These are phyloP conservation scores for Rheum nobile DNA, from an alignment of 148 eudicot genomes.

Conservation along the genomic window DNA sequence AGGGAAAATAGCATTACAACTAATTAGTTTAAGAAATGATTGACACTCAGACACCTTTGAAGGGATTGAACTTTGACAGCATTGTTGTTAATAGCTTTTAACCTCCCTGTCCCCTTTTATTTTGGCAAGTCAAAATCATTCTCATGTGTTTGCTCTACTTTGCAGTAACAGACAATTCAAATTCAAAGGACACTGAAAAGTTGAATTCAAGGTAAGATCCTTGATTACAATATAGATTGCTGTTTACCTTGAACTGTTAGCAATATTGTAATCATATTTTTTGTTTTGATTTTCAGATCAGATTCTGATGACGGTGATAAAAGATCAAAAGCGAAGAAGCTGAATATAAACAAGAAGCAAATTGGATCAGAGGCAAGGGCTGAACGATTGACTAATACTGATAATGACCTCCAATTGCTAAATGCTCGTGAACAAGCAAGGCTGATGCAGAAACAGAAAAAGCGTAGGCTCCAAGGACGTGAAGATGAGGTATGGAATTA, in stretches of 20 bases:
- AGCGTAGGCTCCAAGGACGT: constrained; percentile 77
- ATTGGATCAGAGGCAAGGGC: constrained; percentile 90
- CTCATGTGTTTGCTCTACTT: neutral
- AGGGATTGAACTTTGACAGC: neutral
- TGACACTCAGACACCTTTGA: neutral
- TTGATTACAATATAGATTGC: neutral
- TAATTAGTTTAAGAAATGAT: neutral
- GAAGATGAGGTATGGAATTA: constrained; percentile 70
- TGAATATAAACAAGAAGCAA: constrained; percentile 76
- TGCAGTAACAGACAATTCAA: constrained; percentile 30
- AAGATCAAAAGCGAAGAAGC: constrained; percentile 50
- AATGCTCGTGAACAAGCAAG: constrained; percentile 56
- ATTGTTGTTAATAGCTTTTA: neutral
- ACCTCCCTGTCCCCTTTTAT: neutral
- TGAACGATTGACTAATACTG: constrained; percentile 72
- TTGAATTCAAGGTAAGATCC: constrained; percentile 44
- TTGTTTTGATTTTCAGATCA: constrained; percentile 29
- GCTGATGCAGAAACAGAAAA: constrained; percentile 71
- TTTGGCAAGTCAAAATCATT: neutral
- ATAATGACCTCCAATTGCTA: constrained; percentile 65
- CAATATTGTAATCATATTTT: neutral
- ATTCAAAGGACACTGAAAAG: constrained; percentile 27
- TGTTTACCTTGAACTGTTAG: neutral
- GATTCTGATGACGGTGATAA: constrained; percentile 49
- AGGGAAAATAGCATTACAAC: neutral